phyloP scores from a whole-genome alignment of 108 stramenopile genomes.

The Skeletonema potamos region DNA sequence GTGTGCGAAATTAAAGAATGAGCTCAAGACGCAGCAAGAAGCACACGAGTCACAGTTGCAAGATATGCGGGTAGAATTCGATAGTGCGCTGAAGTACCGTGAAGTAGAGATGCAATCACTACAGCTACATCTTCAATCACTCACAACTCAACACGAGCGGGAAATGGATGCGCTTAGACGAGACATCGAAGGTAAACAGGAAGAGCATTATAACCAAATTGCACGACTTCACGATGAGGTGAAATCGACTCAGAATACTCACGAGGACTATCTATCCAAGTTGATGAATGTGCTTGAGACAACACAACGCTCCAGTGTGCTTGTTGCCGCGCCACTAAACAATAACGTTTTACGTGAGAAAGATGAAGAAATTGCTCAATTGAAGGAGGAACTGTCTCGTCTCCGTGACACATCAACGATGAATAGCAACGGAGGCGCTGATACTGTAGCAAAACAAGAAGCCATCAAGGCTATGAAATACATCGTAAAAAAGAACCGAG shows the following conservation, averaged over 20 bases:
- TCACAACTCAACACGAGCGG: constrained; percentile 6
- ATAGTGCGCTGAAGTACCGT: constrained; percentile 23
- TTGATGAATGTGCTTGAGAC: constrained; percentile 68
- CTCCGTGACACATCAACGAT: background rate
- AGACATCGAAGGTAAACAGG: constrained; percentile 41
- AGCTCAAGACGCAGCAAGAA: constrained; percentile 41
- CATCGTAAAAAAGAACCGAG: constrained; percentile 44
- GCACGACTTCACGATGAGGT: constrained; percentile 60
- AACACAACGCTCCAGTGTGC: constrained; percentile 37
- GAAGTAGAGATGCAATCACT: constrained; percentile 38
- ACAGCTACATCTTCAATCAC: constrained; percentile 10
- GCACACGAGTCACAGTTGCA: constrained; percentile 39
- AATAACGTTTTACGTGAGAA: constrained; percentile 24
- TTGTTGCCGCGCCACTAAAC: background rate
- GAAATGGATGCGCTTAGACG: constrained; percentile 24
- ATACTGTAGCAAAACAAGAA: constrained; percentile 10
- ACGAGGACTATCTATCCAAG: constrained; percentile 63
- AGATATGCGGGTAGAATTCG: constrained; percentile 44
- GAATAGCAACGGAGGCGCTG: background rate
- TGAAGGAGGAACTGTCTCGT: constrained; percentile 24
- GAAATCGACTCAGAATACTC: constrained; percentile 52
- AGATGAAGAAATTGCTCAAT: constrained; percentile 34
- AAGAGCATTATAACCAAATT: constrained; percentile 45
- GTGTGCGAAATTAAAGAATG: constrained; percentile 28
- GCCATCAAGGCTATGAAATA: constrained; percentile 35